Base-by-base conservation (phyloP, 1,284 basidiomycete species). In the Irpex lacteus region DNA sequence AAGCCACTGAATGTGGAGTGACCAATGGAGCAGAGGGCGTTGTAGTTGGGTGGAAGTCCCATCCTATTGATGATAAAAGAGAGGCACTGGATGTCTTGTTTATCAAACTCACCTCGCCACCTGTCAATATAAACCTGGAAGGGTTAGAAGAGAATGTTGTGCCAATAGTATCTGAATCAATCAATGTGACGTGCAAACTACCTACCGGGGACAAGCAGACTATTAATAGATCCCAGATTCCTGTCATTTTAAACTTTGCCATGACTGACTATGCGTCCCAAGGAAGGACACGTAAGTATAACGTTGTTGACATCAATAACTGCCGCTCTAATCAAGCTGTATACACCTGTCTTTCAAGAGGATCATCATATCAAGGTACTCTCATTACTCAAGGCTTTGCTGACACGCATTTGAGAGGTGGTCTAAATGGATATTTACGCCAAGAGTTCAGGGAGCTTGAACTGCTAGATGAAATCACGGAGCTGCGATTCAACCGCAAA, bases 21-120 rank as follows among this genome's bases (percentile, higher is more conserved):
- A 80, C 77, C 9, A 80, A 79, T 64, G 80, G 78, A 3, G 78
- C 78, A 64, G 76, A 80, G 64, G 79, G 63, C 3, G 65, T 63
- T 50, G 74, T 80, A 0, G 65, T 70, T 49, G 73, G 68, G 2
- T 81, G 78, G 78, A 63, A 72, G n/a, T 36, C 64, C 40, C 32
- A 58, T 4, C 18, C 44, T 5, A 52, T 60, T 7, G 55, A 57
- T 34, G 66, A 67, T 13, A 40, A 70, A 53, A 68, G 70, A 62
- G 47, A 52, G 13, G 34, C 69, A 0, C 61, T 80, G 4, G 71
- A 77, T 0, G 74, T 70, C 2, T 36, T 81, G 0, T 80, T 79
- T 73, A 75, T 81, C 0, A 62, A 72, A 55, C 64, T 82, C 0
- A 66, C 63, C 3, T 69, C 74, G 52, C 72, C 76, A 4, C 74